These are phyloP conservation scores for Tilletia caries DNA, from an alignment of 1,284 basidiomycete genomes.

Conservation along the genomic window DNA sequence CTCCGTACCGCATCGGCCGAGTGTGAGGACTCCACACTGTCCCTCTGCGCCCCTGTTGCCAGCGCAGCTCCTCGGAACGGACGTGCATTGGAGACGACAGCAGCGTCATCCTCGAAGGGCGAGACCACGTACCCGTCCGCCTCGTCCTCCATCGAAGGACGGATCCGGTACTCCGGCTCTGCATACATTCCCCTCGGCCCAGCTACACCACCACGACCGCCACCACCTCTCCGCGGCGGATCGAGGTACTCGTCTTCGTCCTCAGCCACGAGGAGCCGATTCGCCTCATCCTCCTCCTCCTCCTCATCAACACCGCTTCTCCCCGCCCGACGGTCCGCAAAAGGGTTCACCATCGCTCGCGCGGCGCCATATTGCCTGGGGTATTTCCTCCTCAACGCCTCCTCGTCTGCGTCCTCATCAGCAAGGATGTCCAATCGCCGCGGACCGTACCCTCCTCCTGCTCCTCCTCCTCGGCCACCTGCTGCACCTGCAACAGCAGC, in stretches of 20 bases:
- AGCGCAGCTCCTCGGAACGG: conserved; percentile 2
- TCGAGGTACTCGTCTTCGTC: too few species aligned
- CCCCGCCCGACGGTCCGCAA: background rate
- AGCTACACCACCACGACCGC: too few species aligned
- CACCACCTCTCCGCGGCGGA: too few species aligned
- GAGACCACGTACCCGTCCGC: conserved; percentile 28
- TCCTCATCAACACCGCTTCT: conserved; percentile 9
- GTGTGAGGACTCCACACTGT: conserved; percentile 4
- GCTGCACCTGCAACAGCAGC: conserved; percentile 18
- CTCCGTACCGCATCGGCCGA: too few species aligned
- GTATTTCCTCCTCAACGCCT: conserved; percentile 12
- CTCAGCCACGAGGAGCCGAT: conserved; percentile 18
- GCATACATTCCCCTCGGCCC: conserved; percentile 6
- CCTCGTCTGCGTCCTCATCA: conserved; percentile 33
- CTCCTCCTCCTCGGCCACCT: conserved; percentile 26
- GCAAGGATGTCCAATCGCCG: conserved; percentile 50
- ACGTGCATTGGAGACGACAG: background rate
- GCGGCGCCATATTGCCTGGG: background rate
- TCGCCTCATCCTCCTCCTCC: conserved; percentile 7
- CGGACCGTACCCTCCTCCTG: conserved; percentile 15
- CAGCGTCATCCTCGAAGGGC: conserved; percentile 34
- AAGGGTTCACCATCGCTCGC: background rate
- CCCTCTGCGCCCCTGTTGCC: background rate
- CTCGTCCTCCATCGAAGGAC: conserved; percentile 16
- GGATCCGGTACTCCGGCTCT: conserved; percentile 6